Evolutionary conservation across 75 land plant genomes (phyloP).

Genomic region (Pseudotsuga menziesii): DNA sequence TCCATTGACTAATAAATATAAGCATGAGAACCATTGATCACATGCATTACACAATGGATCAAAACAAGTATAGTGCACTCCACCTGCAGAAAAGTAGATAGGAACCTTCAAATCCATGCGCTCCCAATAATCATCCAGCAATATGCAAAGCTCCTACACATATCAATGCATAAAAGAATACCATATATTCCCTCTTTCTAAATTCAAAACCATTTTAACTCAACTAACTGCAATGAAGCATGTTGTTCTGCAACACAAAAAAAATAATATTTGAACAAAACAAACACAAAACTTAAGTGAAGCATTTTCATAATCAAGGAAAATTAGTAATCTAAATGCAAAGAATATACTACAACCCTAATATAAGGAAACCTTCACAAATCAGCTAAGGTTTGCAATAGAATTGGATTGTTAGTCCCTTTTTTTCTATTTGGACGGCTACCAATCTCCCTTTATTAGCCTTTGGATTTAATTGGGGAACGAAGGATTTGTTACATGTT

Average conservation of each 20-base stretch:
- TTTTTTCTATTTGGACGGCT: too few species aligned
- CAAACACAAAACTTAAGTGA: background rate
- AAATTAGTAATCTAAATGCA: too few species aligned
- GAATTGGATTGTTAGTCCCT: too few species aligned
- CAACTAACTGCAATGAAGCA: background rate
- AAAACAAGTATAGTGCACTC: background rate
- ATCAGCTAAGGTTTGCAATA: too few species aligned
- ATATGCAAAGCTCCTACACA: slow-evolving; percentile 82
- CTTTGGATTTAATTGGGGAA: too few species aligned
- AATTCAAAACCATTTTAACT: slow-evolving; percentile 2
- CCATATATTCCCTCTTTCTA: background rate
- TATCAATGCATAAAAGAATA: background rate
- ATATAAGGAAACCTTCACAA: too few species aligned
- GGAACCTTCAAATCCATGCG: slow-evolving; percentile 88
- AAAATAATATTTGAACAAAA: background rate
- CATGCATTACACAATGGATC: background rate
- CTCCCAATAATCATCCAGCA: slow-evolving; percentile 98
- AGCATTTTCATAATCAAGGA: background rate
- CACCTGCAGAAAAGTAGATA: slow-evolving; percentile 96
- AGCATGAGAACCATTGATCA: background rate
- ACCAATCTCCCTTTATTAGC: too few species aligned
- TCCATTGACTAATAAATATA: background rate
- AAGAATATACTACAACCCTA: too few species aligned
- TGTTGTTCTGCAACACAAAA: background rate
- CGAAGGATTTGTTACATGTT: too few species aligned